These are phyloP conservation scores for Prunus salicina DNA, from an alignment of 306 rosid species.

Conservation along the genomic window DNA sequence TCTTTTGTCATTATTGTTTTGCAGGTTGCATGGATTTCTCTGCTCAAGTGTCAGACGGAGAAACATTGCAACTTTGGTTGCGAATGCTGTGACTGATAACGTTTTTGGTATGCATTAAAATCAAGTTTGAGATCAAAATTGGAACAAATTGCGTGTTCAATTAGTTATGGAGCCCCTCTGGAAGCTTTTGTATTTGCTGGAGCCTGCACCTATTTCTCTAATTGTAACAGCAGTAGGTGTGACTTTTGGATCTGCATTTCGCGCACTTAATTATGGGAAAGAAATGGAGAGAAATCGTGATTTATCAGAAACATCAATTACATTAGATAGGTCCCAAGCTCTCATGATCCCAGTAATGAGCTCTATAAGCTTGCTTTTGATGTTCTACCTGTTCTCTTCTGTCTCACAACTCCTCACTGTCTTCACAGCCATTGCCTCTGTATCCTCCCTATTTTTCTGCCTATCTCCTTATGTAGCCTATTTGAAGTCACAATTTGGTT, in stretches of 20 bases:
- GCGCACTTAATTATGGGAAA: constrained; percentile 88
- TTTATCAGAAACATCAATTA: constrained; percentile 80
- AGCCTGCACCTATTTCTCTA: constrained; percentile 84
- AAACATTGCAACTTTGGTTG: constrained; percentile 60
- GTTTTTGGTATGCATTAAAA: constrained; percentile 17
- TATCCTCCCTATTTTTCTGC: constrained; percentile 82
- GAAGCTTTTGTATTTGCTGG: constrained; percentile 81
- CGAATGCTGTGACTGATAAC: constrained; percentile 10
- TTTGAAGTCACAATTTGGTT: constrained; percentile 69
- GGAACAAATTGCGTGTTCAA: constrained; percentile 4
- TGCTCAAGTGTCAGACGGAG: constrained; percentile 36
- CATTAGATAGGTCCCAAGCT: constrained; percentile 85
- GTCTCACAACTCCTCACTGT: constrained; percentile 90
- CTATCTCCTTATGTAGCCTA: constrained; percentile 64
- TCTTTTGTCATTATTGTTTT: constrained; percentile 8
- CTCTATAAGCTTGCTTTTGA: constrained; percentile 89
- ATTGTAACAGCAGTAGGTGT: constrained; percentile 87
- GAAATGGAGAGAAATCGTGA: constrained; percentile 93
- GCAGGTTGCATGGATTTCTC: constrained; percentile 79
- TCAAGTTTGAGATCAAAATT: constrained; percentile 20
- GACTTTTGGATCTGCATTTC: constrained; percentile 92
- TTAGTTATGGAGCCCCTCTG: constrained; percentile 73
- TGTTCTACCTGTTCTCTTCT: constrained; percentile 94
- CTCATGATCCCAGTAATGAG: constrained; percentile 99
- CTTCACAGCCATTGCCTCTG: constrained; percentile 86